A percentile compares a stretch with the other conserved stretches of the same genome.
These are phyloP conservation scores for Citropsis articulata DNA, from an alignment of 345 rosid species.

Conservation along the genomic window DNA sequence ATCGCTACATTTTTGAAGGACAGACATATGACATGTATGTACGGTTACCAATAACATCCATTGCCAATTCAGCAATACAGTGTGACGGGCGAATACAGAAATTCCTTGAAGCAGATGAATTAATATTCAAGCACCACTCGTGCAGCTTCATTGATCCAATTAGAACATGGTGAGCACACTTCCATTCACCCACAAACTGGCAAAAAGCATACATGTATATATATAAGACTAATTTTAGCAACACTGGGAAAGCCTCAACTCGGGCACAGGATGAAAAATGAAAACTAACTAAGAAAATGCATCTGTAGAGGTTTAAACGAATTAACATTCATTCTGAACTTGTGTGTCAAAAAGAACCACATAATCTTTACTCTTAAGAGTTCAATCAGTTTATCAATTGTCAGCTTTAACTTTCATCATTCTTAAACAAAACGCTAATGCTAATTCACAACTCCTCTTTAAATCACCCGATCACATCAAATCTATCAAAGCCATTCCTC, in stretches of 20 bases:
- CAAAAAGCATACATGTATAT: not conserved
- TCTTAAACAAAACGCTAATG: not conserved
- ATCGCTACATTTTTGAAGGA: not conserved
- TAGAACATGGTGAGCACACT: not conserved
- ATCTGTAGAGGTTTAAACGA: not conserved
- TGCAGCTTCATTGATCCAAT: not conserved
- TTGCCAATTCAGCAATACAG: not conserved
- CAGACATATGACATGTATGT: too few species aligned
- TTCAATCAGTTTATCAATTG: not conserved
- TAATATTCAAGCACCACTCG: not conserved
- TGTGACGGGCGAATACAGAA: not conserved
- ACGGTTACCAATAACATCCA: not conserved
- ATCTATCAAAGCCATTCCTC: not conserved
- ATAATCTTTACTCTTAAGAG: not conserved
- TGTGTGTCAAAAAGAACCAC: not conserved
- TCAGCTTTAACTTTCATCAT: not conserved
- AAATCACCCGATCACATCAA: not conserved
- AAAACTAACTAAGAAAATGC: not conserved
- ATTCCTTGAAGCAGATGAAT: not conserved
- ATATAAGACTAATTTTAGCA: not conserved
- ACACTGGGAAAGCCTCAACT: not conserved
- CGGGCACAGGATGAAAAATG: not conserved
- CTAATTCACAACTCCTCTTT: not conserved
- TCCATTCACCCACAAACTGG: not conserved
- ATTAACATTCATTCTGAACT: conserved; percentile 11